Evolutionary conservation across 768 basidiomycete species (phyloP), one percentile per base, ranked within the genome.

Genomic region (Fomitopsis pulvina): DNA sequence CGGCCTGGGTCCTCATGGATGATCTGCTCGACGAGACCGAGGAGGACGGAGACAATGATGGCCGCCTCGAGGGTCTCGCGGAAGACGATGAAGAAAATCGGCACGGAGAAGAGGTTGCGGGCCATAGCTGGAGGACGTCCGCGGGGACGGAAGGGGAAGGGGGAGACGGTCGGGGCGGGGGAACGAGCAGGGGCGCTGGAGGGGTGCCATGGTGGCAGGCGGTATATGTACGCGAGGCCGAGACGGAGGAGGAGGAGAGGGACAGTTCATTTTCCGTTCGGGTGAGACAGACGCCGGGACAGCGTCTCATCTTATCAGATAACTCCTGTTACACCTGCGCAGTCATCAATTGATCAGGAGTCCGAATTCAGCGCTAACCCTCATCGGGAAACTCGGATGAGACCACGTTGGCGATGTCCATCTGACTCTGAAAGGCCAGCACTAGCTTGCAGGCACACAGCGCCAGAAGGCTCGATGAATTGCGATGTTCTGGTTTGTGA

Each of bases 51-150:
- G 64, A 96, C 70, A 75, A 98, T 91, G 71, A 97, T 87, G 38
- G 81, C 82, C 3, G 92, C 88, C 73, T 96, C 93, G 55, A 96
- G 77, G 4, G 91, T 87, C 77, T 96, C 93, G 63, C 93, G 81
- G 67, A 95, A 92, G 70, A 94, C 83, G 70, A 96, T 92, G 78
- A 97, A 92, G 75, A 93, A 96, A 58, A 97, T 92, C 61, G 92
- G 83, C 49, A 94, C 78, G 51, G 87, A 89, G 70, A 96, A 96
- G 48, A 93, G 70, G 61, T 81, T 78, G 54, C 77, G 77, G 16
- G 76, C 71, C 89, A 92, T 91, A 50, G 57, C 57, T 48, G 14
- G 41, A 25, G 26, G 41, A 41, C 41, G 10, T 41, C 11, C 25
- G 41, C 20, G 18, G 4, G 25, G 20, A 16, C 34, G 34, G 34